Evolutionary conservation across 345 rosid genomes (phyloP), one percentile per base, ranked within the genome.

Genomic region (Brassica juncea): DNA sequence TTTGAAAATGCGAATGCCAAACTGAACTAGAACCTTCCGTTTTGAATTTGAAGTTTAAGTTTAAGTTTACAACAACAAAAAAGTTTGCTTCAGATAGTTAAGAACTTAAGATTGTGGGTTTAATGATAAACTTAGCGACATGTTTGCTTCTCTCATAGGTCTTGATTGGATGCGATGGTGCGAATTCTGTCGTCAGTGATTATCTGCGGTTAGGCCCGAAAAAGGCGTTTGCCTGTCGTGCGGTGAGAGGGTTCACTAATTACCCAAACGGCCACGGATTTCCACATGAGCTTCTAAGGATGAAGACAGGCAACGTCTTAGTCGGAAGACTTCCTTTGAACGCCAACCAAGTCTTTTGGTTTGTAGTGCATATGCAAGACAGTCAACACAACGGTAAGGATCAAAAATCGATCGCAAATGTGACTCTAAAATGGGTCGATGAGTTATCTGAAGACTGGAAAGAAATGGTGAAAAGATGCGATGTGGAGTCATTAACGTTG

Each of bases 121-220:
- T 47, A 47, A 14, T 14, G 55, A 47, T 47, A 19, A 19, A 19
- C 21, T 19, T 19, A 19, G 21, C 21, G 21, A 47, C 55, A 52
- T 52, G 57, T 52, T n/a, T 52, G 57, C 8, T 52, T 52, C 57
- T 52, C 19, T 52, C 12, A 25, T 65, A 86, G 84, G 77, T 81
- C 62, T 65, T 89, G 79, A 86, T 86, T 14, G 93, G 87, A 32
- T 89, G 91, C 6, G 95, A 91, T 16, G 91, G 95, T 31, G 83
- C 81, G 6, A 81, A 87, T 39, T 89, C 90, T 0, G 9, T 82
- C 0, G 86, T 89, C 1, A 82, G 87, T 12, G 81, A 86, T 21
- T 87, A 75, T 49, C 73, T 91, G 5, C 63, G 30, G n/a, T 66
- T 88, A 75, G 66, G 61, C 7, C 82, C 87, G 0, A 70, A 66